Base-by-base conservation (phyloP, 2,329 filamentous ascomycete genomes). In the Hypocreales sp. region DNA sequence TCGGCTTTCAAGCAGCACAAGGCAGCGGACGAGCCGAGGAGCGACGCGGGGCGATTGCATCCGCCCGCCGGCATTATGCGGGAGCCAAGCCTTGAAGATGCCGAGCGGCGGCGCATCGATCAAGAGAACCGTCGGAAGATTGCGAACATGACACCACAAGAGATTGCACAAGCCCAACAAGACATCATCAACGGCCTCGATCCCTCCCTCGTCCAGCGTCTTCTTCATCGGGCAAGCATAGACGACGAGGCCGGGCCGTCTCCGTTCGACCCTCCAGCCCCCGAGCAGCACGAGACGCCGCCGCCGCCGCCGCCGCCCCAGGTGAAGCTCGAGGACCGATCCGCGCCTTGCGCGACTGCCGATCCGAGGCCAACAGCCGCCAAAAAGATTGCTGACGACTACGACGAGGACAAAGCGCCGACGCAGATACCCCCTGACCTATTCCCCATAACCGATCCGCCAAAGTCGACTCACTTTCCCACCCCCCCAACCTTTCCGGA, bases 131-230 rank as follows among this genome's bases (percentile, higher is more conserved):
- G 57, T 24, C 65, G 72, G 31, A 69, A 68, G 33, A 51, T 98
- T 25, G 74, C 73, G 10, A 60, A 63, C 15, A 94, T 98, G 90
- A 79, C 79, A 2, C 57, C 71, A 0, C 67, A 72, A 20, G 82
- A 94, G 51, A 92, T 95, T 32, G 73, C 79, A 35, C 63, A 76
- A 39, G 84, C 90, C 33, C 71, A 78, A 23, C 63, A 72, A 32
- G 87, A 95, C 38, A 58, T 98, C n/a, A 64, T 92, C 46, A 65
- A 62, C n/a, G 72, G 68, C 7, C 53, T 95, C 29, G 78, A 82
- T 35, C 77, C 84, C 2, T 67, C 67, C 0, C 56, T 94, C 18
- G 61, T 98, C 5, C 68, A 92, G 44, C 72, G 72, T 38, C 61
- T 98, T 12, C 62, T 95, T 15, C 68, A 68, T 36, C 66, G 81